phyloP scores from a whole-genome alignment of 306 rosid genomes.

The Mimosa bimucronata region DNA sequence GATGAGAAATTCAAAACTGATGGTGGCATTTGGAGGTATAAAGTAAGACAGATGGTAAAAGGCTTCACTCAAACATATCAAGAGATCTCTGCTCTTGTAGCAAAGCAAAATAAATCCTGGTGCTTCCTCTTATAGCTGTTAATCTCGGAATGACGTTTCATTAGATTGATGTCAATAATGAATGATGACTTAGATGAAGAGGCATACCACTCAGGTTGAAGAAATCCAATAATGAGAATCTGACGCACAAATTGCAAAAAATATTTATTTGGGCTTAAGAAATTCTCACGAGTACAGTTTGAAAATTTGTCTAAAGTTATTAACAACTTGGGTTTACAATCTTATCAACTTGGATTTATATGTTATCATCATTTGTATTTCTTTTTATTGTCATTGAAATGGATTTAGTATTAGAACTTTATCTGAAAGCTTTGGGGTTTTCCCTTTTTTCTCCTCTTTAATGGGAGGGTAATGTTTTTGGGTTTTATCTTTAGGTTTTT shows the following conservation, averaged over 20 bases:
- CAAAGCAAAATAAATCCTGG: neutral
- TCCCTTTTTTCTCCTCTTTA: conserved; percentile 20
- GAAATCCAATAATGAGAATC: neutral
- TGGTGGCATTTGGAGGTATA: neutral
- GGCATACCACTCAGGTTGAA: neutral
- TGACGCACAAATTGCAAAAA: neutral
- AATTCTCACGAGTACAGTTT: neutral
- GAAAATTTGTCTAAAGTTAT: neutral
- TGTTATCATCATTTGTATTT: neutral
- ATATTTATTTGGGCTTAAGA: neutral
- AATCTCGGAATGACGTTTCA: neutral
- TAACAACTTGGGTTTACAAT: neutral
- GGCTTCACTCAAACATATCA: neutral
- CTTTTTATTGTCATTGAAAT: neutral
- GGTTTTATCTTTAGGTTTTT: conserved; percentile 69
- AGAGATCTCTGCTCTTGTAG: neutral
- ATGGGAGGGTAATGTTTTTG: conserved; percentile 20
- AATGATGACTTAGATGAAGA: neutral
- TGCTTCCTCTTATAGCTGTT: neutral
- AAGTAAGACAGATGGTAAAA: neutral
- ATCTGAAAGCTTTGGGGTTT: neutral
- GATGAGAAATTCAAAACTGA: neutral
- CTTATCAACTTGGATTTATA: conserved; percentile 3
- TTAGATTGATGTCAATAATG: neutral
- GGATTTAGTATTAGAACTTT: conserved; percentile 32